Evolutionary conservation across 2,329 filamentous ascomycete species (phyloP), one percentile per base, ranked within the genome.

Genomic region (Fusarium abutilonis): DNA sequence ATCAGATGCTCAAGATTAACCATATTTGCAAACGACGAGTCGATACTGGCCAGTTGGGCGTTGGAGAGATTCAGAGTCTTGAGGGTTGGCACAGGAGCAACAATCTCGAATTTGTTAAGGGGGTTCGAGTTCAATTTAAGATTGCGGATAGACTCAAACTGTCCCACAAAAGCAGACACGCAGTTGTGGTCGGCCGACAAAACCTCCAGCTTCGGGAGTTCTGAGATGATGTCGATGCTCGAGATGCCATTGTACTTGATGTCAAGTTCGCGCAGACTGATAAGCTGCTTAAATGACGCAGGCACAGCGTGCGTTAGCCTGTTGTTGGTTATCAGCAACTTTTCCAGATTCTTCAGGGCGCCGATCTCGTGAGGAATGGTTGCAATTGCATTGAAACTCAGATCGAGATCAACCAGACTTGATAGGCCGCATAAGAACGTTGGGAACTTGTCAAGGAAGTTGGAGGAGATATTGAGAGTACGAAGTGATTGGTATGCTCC

Each of bases 241-340:
- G 89, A 88, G 52, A 99, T 91, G 15, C 86, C 83, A 72, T 99
- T 99, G 80, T 96, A 98, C 63, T 96, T 92, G 64, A 96, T 89
- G 75, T 99, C 95, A 39, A 99, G 86, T 76, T 98, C 94, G 61
- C 92, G 92, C 48, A 99, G 80, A 70, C 85, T 96, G 42, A 84
- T 78, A 8, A 98, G 79, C n/a, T 89, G 82, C 60, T 82, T 85
- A 71, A 98, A 91, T 0, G 87, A 85, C 2, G 84, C 79, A 9
- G 93, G 91, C 32, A 98, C 86, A 7, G 88, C 82, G 3, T 91
- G 91, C 17, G 85, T 84, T 13, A 99, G 80, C 59, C 90, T 89
- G 76, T 99, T 99, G 78, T 99, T 99, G 2, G 95, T 98, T 67
- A 97, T 94, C 79, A 95, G 92, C 28, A 99, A 84, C 63, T 93